Evolutionary conservation across 106 monocot species (phyloP).

Genomic region (Acorus calamus): DNA sequence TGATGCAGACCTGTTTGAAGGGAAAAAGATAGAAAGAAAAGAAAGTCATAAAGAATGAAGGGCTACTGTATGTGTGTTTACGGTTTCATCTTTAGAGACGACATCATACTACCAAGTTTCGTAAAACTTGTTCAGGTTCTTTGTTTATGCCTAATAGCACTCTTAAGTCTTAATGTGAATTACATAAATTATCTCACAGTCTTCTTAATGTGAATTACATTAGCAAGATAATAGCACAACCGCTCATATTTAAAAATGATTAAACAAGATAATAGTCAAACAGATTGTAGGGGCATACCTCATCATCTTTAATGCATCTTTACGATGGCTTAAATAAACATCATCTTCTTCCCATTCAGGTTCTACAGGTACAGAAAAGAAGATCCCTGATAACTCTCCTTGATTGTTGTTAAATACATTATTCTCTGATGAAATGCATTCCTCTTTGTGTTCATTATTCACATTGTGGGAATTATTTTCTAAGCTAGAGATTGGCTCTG

Average conservation of each 20-base stretch:
- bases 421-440: conserved; percentile 3
- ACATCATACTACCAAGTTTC: no score
- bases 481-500: conserved; percentile 5
- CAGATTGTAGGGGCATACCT: conserved; percentile 28
- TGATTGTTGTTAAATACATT: conserved; percentile 5
- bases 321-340: conserved; percentile 57
- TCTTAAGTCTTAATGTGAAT: no score
- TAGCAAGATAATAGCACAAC: no score
- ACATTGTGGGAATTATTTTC: background rate
- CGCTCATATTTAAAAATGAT: no score
- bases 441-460: conserved; percentile 3
- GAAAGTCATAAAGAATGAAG: background rate
- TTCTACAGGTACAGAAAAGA: conserved; percentile 37
- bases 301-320: conserved; percentile 84
- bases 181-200: no score
- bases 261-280: no score
- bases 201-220: no score
- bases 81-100: no score
- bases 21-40: conserved; percentile 4
- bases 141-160: no score
- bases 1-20: conserved; percentile 45
- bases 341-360: conserved; percentile 87
- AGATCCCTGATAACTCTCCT: conserved; percentile 8
- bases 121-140: no score
- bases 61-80: background rate